Base-by-base conservation (phyloP, 345 rosid genomes). In the Eucalyptus cloeziana region DNA sequence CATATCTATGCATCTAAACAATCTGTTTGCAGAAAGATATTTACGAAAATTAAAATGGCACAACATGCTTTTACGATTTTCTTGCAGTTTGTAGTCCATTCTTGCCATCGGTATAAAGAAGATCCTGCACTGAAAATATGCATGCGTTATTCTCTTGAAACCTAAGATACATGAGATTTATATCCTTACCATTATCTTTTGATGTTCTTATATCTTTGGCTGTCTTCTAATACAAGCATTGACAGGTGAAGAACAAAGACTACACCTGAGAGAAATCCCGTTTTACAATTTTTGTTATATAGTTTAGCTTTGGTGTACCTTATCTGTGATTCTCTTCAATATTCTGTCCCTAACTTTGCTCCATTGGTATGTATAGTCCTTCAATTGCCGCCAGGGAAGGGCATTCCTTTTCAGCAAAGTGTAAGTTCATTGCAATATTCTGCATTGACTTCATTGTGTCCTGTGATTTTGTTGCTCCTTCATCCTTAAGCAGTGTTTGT, bases 341-440 rank as follows among this genome's bases (percentile, higher is more conserved):
- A 69, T 49, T 49, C 27, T 60, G 67, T 27, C 92, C 30, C 47
- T 76, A 76, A 76, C 47, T 76, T 76, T 76, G 47, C 85, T 40
- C 80, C 47, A 40, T 22, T 76, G 85, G 85, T 43, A 40, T 40
- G 30, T 76, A 37, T 76, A 91, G 93, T 86, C 90, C 49, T 93
- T 94, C 88, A 91, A 52, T 76, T 94, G 92, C 67, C 88, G 90
- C 51, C 91, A 64, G 86, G 95, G 94, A 88, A 94, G 92, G 92
- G 94, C 94, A 19, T 94, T 88, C 89, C 90, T 92, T 79, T 94
- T 92, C 93, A 92, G 64, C 86, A 90, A 91, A 24, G 95, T 91
- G 95, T 94, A 89, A 92, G 93, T 91, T 90, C 85, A 54, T 86
- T 87, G 27, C 33, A 80, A 86, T 52, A 49, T 85, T 83, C 71